These are phyloP conservation scores for Penicillium glabrum DNA, from an alignment of 2,329 filamentous ascomycete species.

Conservation along the genomic window DNA sequence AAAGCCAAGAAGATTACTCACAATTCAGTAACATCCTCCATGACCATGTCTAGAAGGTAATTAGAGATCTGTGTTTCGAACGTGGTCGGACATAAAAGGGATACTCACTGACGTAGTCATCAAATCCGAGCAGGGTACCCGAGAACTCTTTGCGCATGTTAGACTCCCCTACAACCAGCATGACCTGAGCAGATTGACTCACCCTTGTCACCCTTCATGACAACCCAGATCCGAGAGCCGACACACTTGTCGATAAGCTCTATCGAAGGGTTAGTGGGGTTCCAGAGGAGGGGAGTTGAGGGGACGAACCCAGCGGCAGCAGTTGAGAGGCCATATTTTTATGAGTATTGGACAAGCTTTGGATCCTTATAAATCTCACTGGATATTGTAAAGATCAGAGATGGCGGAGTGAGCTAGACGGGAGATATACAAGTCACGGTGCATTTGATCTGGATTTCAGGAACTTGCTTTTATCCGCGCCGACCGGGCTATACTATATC, in stretches of 20 bases:
- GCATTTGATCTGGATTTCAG: slow-evolving; percentile 10
- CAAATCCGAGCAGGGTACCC: slow-evolving; percentile 90
- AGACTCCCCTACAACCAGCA: slow-evolving; percentile 2
- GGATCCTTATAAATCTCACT: background rate
- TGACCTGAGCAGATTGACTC: slow-evolving; percentile 17
- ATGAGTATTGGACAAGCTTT: background rate
- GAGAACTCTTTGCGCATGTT: slow-evolving; percentile 71
- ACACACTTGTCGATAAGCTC: slow-evolving; percentile 99
- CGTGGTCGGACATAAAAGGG: background rate
- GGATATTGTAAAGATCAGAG: background rate
- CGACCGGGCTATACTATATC: slow-evolving; percentile 6
- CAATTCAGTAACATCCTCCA: slow-evolving; percentile 98
- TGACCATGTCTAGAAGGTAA: slow-evolving; percentile 77
- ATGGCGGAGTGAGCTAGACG: background rate
- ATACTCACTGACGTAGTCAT: slow-evolving; percentile 98
- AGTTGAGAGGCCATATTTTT: slow-evolving; percentile 69
- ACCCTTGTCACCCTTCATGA: slow-evolving; percentile 99
- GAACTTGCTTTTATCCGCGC: slow-evolving; percentile 14
- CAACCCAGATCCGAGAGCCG: slow-evolving; percentile 94
- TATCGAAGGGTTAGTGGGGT: slow-evolving; percentile 43
- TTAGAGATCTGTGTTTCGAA: slow-evolving; percentile 12
- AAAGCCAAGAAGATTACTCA: slow-evolving; percentile 45
- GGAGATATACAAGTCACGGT: background rate
- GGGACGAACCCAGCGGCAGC: slow-evolving; percentile 63
- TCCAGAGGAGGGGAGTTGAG: slow-evolving; percentile 5